Base-by-base conservation (phyloP, 495 filamentous ascomycete species). In the Tuber aestivum region DNA sequence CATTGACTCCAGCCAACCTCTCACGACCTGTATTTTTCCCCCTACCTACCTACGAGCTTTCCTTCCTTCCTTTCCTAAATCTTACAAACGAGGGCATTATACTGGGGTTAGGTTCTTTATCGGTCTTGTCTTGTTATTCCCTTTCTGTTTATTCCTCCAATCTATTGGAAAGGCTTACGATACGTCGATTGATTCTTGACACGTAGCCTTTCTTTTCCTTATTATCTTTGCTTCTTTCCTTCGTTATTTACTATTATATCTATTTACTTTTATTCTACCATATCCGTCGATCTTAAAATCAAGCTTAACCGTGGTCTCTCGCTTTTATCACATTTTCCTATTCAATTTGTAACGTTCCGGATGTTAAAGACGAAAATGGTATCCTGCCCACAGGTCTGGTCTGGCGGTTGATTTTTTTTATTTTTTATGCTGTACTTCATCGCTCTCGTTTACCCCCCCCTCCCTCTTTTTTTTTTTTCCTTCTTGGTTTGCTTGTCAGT, bases 41-140 rank as follows among this genome's bases (percentile, higher is more conserved):
- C 27, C 56, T 23, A 61, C 50, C 10, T 12, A 40, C 7, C 2
- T 40, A 61, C 50, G 27, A 61, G 14, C n/a, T 65, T 65, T 65
- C 56, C 12, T 65, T 65, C 56, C 56, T 65, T 65, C 56, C 56
- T 61, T 61, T 65, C 56, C 56, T 65, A 65, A 35, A 65, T 65
- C 3, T 65, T 65, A 65, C 56, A 65, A 65, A 65, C 27, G 3
- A 32, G 56, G 56, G 56, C 56, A 65, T 65, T 12, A 65, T 65
- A 65, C 18, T 27, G 56, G 56, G 56, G 56, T 65, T 65, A 65
- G 56, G 56, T 65, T 65, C 56, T 65, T 65, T 65, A 65, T 35
- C 4, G 56, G 56, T 65, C 56, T 61, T 32, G 50, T 56, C 23
- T 61, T 35, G 1, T 65, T 65, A 32, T 65, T 65, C 35, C 27